phyloP scores from a whole-genome alignment of 2,329 filamentous ascomycete genomes.

The Magnaporthiopsis incrustans region DNA sequence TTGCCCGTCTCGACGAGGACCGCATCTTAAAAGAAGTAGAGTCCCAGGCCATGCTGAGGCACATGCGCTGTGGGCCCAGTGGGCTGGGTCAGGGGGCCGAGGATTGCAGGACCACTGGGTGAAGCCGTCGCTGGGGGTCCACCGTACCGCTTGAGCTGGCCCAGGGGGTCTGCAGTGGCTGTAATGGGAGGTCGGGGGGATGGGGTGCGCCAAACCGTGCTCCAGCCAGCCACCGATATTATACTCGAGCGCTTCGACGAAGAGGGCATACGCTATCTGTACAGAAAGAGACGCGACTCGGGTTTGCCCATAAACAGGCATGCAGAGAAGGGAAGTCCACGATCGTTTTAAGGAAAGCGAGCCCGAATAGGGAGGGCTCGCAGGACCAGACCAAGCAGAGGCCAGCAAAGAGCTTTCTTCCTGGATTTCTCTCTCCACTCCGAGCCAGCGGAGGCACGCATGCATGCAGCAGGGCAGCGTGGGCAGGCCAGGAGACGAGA shows the following conservation, averaged over 20 bases:
- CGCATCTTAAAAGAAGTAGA: slow-evolving; percentile 5
- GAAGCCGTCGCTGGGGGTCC: neutral
- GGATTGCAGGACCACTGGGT: neutral
- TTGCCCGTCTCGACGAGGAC: neutral
- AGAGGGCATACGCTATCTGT: neutral
- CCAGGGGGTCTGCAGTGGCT: neutral
- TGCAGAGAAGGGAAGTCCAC: neutral
- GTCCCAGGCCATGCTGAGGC: slow-evolving; percentile 7
- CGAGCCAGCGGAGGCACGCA: neutral
- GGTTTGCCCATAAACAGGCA: neutral
- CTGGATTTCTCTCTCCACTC: neutral
- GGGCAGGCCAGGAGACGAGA: neutral
- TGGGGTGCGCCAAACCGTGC: neutral
- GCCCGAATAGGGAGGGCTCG: neutral
- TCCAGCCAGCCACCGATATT: neutral
- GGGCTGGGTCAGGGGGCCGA: neutral
- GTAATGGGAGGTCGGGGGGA: neutral
- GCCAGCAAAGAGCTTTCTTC: neutral
- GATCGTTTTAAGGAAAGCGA: neutral
- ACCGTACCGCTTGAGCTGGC: neutral
- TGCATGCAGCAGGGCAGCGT: neutral
- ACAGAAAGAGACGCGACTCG: neutral
- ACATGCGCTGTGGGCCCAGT: neutral
- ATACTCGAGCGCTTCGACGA: neutral
- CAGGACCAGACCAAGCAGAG: neutral